Evolutionary conservation across 441 rosid genomes (phyloP).

Genomic region (Eruca vesicaria): DNA sequence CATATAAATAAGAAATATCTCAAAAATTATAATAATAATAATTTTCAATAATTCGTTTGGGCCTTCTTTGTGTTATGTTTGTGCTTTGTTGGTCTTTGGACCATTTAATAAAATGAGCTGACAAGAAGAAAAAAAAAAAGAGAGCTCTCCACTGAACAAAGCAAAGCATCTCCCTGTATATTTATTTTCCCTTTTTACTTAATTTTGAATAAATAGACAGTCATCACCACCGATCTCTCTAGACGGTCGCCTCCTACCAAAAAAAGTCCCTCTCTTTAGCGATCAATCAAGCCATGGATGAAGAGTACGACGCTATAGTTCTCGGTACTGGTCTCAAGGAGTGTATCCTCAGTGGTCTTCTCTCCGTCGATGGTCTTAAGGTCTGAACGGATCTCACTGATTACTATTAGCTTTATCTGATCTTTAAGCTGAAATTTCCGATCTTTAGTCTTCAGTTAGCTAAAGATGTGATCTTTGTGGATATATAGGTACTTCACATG

Average conservation of each 20-base stretch:
- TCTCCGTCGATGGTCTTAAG: slow-evolving; percentile 91
- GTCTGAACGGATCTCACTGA: slow-evolving; percentile 31
- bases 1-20: neutral
- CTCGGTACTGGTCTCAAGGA: slow-evolving; percentile 90
- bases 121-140: too few species aligned
- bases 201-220: neutral
- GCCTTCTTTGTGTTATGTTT: too few species aligned
- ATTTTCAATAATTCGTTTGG: neutral
- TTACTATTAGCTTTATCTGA: neutral
- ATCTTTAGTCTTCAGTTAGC: neutral
- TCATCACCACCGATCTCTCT: slow-evolving; percentile 9
- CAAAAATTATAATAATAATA: neutral
- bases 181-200: neutral
- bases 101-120: too few species aligned
- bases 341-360: slow-evolving; percentile 92
- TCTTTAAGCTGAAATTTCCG: neutral
- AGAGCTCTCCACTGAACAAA: slow-evolving; percentile 22
- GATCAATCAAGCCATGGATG: slow-evolving; percentile 54
- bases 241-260: neutral
- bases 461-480: neutral
- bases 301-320: slow-evolving; percentile 80
- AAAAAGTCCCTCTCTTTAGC: neutral
- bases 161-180: slow-evolving; percentile 30
- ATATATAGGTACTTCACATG: slow-evolving; percentile 83
- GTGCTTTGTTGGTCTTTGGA: too few species aligned